A percentile compares a stretch with the other conserved stretches of the same genome.
Conservation (phyloP, 805 yeast genomes). For the Pichia gijzeniarum region DNA sequence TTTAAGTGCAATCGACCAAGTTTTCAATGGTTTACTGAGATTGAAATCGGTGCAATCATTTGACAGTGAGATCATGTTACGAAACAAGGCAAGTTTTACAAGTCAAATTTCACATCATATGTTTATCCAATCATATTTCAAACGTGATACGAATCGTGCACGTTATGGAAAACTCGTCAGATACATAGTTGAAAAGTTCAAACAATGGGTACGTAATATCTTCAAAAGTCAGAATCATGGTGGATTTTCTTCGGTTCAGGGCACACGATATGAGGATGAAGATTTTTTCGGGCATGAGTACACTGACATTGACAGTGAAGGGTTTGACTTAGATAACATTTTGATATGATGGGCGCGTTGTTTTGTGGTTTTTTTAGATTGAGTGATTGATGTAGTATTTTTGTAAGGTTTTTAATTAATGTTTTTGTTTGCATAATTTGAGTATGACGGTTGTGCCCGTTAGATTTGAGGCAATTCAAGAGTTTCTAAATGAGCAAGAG, state of each 20-base stretch:
- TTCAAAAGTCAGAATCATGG: neutral
- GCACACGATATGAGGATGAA: neutral
- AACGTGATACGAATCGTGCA: neutral
- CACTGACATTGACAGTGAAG: conserved; percentile 2
- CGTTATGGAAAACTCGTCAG: neutral
- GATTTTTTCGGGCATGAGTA: conserved; percentile 12
- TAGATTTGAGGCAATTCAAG: conserved; percentile 23
- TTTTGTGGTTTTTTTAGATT: no score
- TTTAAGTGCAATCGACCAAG: neutral
- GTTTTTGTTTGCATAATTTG: neutral
- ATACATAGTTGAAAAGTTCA: conserved; percentile 6
- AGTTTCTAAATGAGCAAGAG: conserved; percentile 23
- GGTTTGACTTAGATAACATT: conserved; percentile 9
- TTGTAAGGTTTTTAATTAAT: neutral
- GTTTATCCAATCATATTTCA: neutral
- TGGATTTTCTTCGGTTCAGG: neutral
- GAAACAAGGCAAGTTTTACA: conserved; percentile 9
- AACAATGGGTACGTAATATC: conserved; percentile 2
- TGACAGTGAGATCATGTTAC: neutral
- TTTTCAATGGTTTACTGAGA: neutral
- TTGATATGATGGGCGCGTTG: neutral
- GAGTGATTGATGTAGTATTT: neutral
- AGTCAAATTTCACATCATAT: conserved; percentile 3
- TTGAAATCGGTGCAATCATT: neutral
- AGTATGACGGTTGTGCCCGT: conserved; percentile 10